A percentile compares a stretch with the other conserved stretches of the same genome.
Evolutionary conservation across 495 filamentous ascomycete genomes (phyloP).

Genomic region (Symbiotaphrina buchneri): DNA sequence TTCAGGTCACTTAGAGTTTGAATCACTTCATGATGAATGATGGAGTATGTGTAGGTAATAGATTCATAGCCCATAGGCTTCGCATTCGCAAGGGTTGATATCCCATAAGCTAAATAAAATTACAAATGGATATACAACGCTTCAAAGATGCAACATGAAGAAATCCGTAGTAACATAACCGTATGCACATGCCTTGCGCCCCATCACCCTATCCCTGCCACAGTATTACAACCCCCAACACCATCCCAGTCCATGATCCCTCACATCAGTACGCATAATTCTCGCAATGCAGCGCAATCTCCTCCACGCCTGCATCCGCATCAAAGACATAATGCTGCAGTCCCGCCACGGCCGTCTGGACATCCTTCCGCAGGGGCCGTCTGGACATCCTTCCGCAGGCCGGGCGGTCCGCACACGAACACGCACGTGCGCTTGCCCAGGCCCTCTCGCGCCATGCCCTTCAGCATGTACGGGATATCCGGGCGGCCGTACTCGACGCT

Average conservation of each 20-base stretch:
- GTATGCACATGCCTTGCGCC: too few relatives aligned
- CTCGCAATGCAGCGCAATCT: conserved; percentile 89
- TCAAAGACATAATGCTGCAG: conserved; percentile 67
- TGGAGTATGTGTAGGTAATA: too few relatives aligned
- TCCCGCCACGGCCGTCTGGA: conserved; percentile 59
- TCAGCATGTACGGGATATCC: conserved; percentile 63
- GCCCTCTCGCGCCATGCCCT: conserved; percentile 48
- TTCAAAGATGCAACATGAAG: too few relatives aligned
- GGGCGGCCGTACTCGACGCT: conserved; percentile 85
- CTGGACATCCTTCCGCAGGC: conserved; percentile 79
- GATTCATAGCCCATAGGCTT: too few relatives aligned
- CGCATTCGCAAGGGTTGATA: too few relatives aligned
- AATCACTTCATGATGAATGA: too few relatives aligned
- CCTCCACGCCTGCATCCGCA: conserved; percentile 52
- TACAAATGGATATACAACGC: too few relatives aligned
- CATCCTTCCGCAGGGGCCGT: conserved; percentile 79
- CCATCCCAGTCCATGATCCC: too few relatives aligned
- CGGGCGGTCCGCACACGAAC: conserved; percentile 65
- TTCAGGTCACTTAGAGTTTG: too few relatives aligned
- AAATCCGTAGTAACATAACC: too few relatives aligned
- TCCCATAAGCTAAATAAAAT: too few relatives aligned
- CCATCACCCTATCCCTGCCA: background rate
- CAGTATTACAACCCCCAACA: background rate
- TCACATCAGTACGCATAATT: conserved; percentile 68
- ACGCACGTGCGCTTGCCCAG: conserved; percentile 75